These are phyloP conservation scores for Saccharum spontaneum DNA, from an alignment of 176 grass and related monocot genomes.

Conservation along the genomic window DNA sequence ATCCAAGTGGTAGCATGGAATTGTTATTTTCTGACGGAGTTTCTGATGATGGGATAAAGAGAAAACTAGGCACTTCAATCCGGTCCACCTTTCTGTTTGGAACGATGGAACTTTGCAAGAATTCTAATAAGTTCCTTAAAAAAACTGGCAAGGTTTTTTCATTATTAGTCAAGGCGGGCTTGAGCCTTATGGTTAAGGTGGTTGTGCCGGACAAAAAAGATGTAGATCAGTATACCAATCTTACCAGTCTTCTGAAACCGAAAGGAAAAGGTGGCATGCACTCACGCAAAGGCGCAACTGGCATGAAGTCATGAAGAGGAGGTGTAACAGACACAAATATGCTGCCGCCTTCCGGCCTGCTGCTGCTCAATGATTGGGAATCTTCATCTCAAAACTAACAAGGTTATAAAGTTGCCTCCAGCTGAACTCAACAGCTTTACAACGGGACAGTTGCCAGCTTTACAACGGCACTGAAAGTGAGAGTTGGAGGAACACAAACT, in stretches of 20 bases:
- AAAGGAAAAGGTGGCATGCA: neutral
- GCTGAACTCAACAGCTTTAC: constrained; percentile 10
- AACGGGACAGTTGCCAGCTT: neutral
- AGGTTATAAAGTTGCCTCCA: neutral
- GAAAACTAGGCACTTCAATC: too few species aligned
- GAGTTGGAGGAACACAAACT: too few species aligned
- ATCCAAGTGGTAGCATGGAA: too few species aligned
- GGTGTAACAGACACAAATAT: neutral
- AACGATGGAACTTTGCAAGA: neutral
- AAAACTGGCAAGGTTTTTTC: neutral
- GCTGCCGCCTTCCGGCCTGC: neutral
- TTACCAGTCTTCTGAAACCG: neutral
- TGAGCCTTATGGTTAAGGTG: too few species aligned
- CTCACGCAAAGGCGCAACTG: neutral
- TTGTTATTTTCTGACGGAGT: too few species aligned
- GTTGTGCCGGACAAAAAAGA: neutral
- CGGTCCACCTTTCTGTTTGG: too few species aligned
- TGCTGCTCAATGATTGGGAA: constrained; percentile 4
- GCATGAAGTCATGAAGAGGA: constrained; percentile 15
- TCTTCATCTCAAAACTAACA: neutral
- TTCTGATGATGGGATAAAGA: too few species aligned
- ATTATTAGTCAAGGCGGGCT: too few species aligned
- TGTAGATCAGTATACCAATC: neutral
- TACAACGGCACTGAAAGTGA: too few species aligned
- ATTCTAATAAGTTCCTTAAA: neutral